Conservation (phyloP, 2,329 filamentous ascomycete species). For the Neopestalotiopsis sp. region DNA sequence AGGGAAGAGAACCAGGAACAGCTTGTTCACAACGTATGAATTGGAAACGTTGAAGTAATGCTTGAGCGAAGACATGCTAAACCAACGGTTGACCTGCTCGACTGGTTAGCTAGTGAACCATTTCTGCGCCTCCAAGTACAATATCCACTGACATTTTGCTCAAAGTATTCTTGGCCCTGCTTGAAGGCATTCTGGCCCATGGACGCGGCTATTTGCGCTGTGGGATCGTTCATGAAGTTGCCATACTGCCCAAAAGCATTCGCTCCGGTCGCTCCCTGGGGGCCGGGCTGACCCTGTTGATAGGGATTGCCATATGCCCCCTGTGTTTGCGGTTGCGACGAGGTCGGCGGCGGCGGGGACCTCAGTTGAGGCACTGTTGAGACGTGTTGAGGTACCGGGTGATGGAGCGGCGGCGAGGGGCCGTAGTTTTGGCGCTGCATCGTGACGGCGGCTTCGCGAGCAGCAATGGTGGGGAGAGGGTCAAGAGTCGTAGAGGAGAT, state of each 20-base stretch:
- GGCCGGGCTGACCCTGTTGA: slow-evolving; percentile 58
- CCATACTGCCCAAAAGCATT: slow-evolving; percentile 77
- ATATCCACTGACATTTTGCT: slow-evolving; percentile 77
- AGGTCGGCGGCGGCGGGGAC: slow-evolving; percentile 83
- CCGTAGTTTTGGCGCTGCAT: slow-evolving; percentile 90
- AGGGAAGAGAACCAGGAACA: slow-evolving; percentile 92
- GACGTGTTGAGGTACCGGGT: slow-evolving; percentile 97
- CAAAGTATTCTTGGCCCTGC: slow-evolving; percentile 91
- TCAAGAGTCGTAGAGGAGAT: background rate
- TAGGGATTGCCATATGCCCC: slow-evolving; percentile 75
- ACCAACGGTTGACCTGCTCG: slow-evolving; percentile 67
- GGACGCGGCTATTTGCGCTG: slow-evolving; percentile 92
- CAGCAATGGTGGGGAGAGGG: background rate
- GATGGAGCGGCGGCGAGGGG: slow-evolving; percentile 92
- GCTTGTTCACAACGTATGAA: slow-evolving; percentile 92
- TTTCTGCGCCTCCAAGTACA: background rate
- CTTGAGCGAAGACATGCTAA: slow-evolving; percentile 91
- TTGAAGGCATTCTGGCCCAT: slow-evolving; percentile 91
- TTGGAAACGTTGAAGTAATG: slow-evolving; percentile 99
- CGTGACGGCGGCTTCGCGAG: slow-evolving; percentile 33
- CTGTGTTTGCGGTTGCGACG: slow-evolving; percentile 70
- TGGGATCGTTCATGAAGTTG: slow-evolving; percentile 94
- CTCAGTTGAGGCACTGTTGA: slow-evolving; percentile 96
- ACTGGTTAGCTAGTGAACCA: background rate
- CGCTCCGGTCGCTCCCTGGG: slow-evolving; percentile 50